Conservation (phyloP, 106 monocot genomes). For the Agapanthus africanus region DNA sequence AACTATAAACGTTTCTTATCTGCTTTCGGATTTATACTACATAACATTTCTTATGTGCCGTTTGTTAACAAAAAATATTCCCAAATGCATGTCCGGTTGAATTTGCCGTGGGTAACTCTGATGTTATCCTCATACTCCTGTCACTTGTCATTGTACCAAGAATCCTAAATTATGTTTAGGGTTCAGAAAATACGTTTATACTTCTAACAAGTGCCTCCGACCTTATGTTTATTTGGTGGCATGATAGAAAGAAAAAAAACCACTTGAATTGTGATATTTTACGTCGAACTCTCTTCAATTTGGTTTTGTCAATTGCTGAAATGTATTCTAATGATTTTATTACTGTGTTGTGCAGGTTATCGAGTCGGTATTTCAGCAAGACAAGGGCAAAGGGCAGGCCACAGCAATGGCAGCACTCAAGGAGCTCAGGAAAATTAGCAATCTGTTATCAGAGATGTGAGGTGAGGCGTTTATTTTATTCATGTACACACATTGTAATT, state of each 20-base stretch:
- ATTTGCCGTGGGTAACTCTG: no score
- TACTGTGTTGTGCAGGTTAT: constrained; percentile 46
- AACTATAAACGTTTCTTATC: neutral
- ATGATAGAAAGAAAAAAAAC: neutral
- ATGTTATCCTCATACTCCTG: no score
- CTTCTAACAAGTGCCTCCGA: no score
- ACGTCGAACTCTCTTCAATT: neutral
- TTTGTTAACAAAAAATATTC: no score
- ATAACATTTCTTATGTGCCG: no score
- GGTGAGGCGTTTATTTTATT: neutral
- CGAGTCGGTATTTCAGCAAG: constrained; percentile 71
- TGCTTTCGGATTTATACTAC: neutral
- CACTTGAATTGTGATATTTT: neutral
- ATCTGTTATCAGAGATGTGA: constrained; percentile 59
- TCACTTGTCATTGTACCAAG: no score
- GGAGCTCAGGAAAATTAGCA: constrained; percentile 90
- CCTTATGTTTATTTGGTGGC: neutral
- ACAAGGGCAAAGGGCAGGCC: constrained; percentile 53
- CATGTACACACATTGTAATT: constrained; percentile 16
- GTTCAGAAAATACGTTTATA: no score
- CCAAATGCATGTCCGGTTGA: no score
- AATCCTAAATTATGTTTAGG: no score
- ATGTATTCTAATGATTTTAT: neutral
- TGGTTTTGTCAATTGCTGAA: neutral
- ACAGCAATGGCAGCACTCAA: constrained; percentile 72